Conservation (phyloP, 129 eudicot species). For the Daucus carota region DH1_v3.0 NC_030382.2:27125501-27126000, state of each 20-base stretch:
- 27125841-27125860: background rate
- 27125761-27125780: constrained; percentile 4
- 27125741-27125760: background rate
- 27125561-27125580: constrained; percentile 3
- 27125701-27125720: constrained; percentile 6
- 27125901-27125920: no score
- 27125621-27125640: background rate
- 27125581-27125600: constrained; percentile 1
- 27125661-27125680: constrained; percentile 1
- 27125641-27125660: no score
- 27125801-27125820: background rate
- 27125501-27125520: background rate
- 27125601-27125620: constrained; percentile 4
- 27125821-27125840: constrained; percentile 7
- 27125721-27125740: background rate
- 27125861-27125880: constrained; percentile 1
- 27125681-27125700: background rate
- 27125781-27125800: constrained; percentile 1
- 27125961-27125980: no score
- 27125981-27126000: no score
- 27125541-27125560: background rate
- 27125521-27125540: background rate
- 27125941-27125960: no score
- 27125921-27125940: no score
- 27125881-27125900: no score